Evolutionary conservation across 441 rosid genomes (phyloP), one percentile per base, ranked within the genome.

Genomic region (California macrophylla): DNA sequence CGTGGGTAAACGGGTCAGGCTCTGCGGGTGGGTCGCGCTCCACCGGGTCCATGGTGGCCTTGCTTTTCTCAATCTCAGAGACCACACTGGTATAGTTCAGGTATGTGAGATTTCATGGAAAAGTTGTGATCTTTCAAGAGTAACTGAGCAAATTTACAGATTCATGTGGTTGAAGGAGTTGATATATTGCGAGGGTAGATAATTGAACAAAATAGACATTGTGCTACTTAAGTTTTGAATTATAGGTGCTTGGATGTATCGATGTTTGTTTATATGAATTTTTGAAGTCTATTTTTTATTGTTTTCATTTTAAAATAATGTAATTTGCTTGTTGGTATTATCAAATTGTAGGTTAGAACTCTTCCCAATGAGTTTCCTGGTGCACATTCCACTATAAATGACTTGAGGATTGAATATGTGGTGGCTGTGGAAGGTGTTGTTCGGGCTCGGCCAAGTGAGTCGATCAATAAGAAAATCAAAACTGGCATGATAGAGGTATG

Each of bases 11-110:
- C 81, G 90, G 67, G 96, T 94, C 71, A 82, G 83, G 67, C 93
- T 94, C 68, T 91, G 96, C 38, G 98, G 97, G 0, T 94, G 97
- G 98, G 98, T 94, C 47, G 98, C 97, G 0, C 85, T 88, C 54
- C 96, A 87, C 69, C 75, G 98, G 66, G 87, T 88, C 73, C 98
- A 94, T 38, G 96, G 93, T 18, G 90, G 91, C 10, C 93, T 94
- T 69, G 86, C 96, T 66, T 91, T 94, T 81, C 78, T 94, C 77
- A 94, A 88, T 71, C 93, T 94, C 68, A 84, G 98, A 83, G 98
- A 93, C 85, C 96, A 91, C 76, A 83, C 96, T 45, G 97, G 98
- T 74, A 84, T 87, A 73, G 87, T 93, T 29, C 97, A 93, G 96
- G 98, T 89, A 52, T 66, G 3, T 15, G n/a, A n/a, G 0, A 9